Base-by-base conservation (phyloP, 2,329 filamentous ascomycete genomes). In the Alternaria panax region DNA sequence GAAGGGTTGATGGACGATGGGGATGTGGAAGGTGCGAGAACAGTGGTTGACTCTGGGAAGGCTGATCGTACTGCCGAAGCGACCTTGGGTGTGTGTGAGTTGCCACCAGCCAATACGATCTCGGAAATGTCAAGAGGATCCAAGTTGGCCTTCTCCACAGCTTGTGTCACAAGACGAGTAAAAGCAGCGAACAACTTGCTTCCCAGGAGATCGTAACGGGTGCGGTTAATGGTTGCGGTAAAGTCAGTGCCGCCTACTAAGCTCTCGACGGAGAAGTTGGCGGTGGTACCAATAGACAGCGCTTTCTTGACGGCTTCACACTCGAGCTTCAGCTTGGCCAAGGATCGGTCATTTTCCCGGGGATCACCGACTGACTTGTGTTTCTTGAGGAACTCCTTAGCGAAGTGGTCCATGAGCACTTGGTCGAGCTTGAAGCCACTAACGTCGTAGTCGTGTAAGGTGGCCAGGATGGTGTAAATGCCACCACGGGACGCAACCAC, bases 371-470 rank as follows among this genome's bases (percentile, higher is more conserved):
- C 75, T 3, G 87, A 87, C 82, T 89, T 90, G 86, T 98, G 88
- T 86, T 96, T 97, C 87, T 99, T 98, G 75, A 95, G 87, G 82
- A 99, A 99, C 81, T 99, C 95, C 86, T 99, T 99, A 71, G 94
- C 91, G 71, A 98, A 97, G 84, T 97, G 90, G 78, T 99, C 94
- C 78, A 97, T 91, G 59, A 99, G 86, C 50, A 94, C 90, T 78
- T 95, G 87, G 83, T 99, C 95, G 57, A 99, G 85, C 67, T 93
- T 89, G 34, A 88, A 85, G 74, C 95, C 95, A 57, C 92, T 89
- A 69, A 94, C 91, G 75, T 98, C 93, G 81, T 96, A 97, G 84
- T 99, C 95, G 83, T 98, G 95, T 28, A 90, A 88, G 12, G 94
- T 96, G 20, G 95, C 93, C 59, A 99, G 86, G 71, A 97, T 89